These are phyloP conservation scores for Stephania japonica DNA, from an alignment of 164 flowering plant genomes.

Conservation along the genomic window DNA sequence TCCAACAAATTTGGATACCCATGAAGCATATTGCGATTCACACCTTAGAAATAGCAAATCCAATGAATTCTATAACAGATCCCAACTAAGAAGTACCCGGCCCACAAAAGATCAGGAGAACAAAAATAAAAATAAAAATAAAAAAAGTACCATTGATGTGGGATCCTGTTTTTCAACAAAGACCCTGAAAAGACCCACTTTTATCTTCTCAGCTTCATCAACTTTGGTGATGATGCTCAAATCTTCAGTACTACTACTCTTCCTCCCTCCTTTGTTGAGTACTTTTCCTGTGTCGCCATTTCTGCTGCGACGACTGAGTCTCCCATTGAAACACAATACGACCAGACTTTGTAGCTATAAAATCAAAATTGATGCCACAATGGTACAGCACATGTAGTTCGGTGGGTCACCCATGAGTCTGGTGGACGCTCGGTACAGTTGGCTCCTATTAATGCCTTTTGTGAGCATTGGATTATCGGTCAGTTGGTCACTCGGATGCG, in stretches of 20 bases:
- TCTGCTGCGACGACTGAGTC: neutral
- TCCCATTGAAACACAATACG: neutral
- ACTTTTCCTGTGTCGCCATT: neutral
- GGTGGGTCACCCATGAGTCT: too few species aligned
- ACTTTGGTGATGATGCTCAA: neutral
- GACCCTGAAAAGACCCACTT: slow-evolving; percentile 32
- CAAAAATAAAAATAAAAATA: neutral
- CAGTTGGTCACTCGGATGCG: too few species aligned
- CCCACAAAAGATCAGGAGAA: neutral
- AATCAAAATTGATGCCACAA: too few species aligned
- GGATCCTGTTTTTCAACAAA: slow-evolving; percentile 34
- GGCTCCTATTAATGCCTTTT: too few species aligned
- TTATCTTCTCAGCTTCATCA: slow-evolving; percentile 24
- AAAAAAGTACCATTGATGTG: slow-evolving; percentile 30
- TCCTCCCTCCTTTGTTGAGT: neutral
- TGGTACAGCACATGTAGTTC: too few species aligned
- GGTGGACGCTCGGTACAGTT: too few species aligned
- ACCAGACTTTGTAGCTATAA: too few species aligned
- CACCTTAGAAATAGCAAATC: neutral
- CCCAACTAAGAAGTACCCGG: neutral
- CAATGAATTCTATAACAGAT: neutral
- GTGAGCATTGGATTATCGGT: too few species aligned
- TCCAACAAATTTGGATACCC: neutral
- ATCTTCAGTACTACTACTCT: neutral
- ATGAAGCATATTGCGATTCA: neutral